phyloP scores from a whole-genome alignment of 1,139 yeast species.

The Kluyveromyces sp. region DNA sequence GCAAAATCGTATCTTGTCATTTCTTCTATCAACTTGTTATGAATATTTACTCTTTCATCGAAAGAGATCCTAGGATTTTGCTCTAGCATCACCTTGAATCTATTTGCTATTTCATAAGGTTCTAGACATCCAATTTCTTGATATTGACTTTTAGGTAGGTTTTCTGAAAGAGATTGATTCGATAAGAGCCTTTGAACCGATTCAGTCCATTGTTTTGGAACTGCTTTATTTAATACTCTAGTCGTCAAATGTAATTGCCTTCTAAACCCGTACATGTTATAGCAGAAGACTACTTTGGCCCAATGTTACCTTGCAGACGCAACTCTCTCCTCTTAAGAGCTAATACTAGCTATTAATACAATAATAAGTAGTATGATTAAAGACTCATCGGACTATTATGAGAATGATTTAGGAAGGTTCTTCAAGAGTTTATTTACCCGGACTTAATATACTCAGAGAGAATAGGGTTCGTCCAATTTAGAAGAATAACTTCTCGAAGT shows the following conservation, averaged over 20 bases:
- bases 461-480: too few relatives aligned
- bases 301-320: too few relatives aligned
- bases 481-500: too few relatives aligned
- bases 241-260: neutral
- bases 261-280: neutral
- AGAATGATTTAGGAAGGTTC: too few relatives aligned
- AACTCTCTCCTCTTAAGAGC: too few relatives aligned
- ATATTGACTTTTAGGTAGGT: neutral
- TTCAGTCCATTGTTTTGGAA: neutral
- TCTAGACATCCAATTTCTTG: slow-evolving; percentile 3
- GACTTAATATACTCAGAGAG: too few relatives aligned
- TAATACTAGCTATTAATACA: too few relatives aligned
- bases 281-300: too few relatives aligned
- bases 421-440: too few relatives aligned
- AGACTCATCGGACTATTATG: too few relatives aligned
- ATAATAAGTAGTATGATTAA: too few relatives aligned
- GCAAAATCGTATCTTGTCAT: slow-evolving; percentile 22
- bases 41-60: slow-evolving; percentile 15
- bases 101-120: slow-evolving; percentile 18
- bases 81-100: slow-evolving; percentile 10
- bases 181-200: neutral
- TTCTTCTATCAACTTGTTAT: slow-evolving; percentile 24
- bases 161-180: neutral
- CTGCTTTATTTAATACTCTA: neutral
- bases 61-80: slow-evolving; percentile 4